Conservation (phyloP, 139 green algal species). For the Microglena sp. region DNA sequence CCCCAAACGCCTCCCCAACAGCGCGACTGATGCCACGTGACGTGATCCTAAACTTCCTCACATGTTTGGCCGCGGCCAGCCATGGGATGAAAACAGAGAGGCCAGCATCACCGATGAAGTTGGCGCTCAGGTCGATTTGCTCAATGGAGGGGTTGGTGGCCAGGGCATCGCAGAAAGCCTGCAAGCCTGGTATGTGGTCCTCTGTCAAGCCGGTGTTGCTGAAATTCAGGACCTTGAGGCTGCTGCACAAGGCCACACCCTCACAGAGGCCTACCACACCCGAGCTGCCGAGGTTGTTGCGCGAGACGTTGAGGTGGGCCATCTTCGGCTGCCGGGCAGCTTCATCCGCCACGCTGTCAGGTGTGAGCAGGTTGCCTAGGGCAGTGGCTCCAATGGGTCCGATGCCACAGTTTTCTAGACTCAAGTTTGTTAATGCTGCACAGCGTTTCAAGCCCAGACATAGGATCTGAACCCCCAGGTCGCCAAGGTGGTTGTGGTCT, state of each 20-base stretch:
- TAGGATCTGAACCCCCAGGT: constrained; percentile 15
- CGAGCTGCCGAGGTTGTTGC: constrained; percentile 15
- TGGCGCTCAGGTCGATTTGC: constrained; percentile 26
- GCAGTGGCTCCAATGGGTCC: constrained; percentile 17
- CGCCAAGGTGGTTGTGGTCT: constrained; percentile 36
- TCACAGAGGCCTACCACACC: constrained; percentile 15
- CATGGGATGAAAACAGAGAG: constrained; percentile 19
- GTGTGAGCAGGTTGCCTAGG: constrained; percentile 2
- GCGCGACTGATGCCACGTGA: constrained; percentile 14
- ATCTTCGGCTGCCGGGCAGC: constrained; percentile 20
- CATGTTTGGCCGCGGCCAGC: constrained; percentile 13
- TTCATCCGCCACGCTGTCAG: constrained; percentile 3
- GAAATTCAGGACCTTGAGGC: constrained; percentile 22
- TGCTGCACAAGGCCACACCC: not conserved
- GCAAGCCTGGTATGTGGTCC: constrained; percentile 11
- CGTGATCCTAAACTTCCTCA: constrained; percentile 26
- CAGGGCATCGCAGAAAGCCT: constrained; percentile 11
- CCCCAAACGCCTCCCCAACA: constrained; percentile 1
- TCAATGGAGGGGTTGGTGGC: constrained; percentile 18
- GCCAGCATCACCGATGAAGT: constrained; percentile 25
- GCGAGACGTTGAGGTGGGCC: constrained; percentile 20
- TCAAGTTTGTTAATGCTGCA: constrained; percentile 17
- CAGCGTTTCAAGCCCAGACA: constrained; percentile 16
- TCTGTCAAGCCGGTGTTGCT: not conserved
- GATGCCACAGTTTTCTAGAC: constrained; percentile 30